Evolutionary conservation across 192 early-diverging fungal genomes (phyloP).

Genomic region (Chytriomyces sp.): DNA sequence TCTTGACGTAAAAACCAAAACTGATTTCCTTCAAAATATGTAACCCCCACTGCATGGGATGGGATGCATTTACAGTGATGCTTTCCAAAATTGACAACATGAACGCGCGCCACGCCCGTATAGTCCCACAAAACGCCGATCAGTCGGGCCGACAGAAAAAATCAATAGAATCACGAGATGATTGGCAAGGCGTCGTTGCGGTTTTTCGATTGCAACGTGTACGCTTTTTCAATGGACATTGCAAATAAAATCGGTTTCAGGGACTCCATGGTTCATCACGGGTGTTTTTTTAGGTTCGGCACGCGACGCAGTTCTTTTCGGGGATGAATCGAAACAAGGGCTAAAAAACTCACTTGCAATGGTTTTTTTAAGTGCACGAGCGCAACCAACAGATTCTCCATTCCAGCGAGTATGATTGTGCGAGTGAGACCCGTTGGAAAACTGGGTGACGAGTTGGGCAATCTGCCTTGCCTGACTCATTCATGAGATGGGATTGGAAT

Average conservation of each 20-base stretch:
- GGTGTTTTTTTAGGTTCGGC: neutral
- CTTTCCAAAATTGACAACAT: too few relatives aligned
- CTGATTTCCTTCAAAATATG: too few relatives aligned
- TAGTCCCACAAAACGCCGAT: neutral
- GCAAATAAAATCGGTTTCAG: neutral
- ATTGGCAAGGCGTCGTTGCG: too few relatives aligned
- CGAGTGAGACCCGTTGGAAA: conserved; percentile 14
- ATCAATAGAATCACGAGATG: too few relatives aligned
- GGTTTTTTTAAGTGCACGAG: neutral
- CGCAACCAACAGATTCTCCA: conserved; percentile 6
- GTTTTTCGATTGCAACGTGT: too few relatives aligned
- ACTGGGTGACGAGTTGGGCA: neutral
- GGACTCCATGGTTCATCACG: neutral
- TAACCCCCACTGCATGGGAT: too few relatives aligned
- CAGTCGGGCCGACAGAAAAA: neutral
- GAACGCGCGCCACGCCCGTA: neutral
- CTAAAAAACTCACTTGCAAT: neutral
- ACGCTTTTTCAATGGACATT: neutral
- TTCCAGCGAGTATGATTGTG: conserved; percentile 9
- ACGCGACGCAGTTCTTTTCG: neutral
- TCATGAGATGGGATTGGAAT: too few relatives aligned
- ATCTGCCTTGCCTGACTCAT: neutral
- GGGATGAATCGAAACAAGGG: neutral
- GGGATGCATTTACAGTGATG: too few relatives aligned
- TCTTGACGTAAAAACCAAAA: too few relatives aligned